Evolutionary conservation across 2,329 filamentous ascomycete species (phyloP), one percentile per base, ranked within the genome.

Genomic region (Verticillium klebahnii): DNA sequence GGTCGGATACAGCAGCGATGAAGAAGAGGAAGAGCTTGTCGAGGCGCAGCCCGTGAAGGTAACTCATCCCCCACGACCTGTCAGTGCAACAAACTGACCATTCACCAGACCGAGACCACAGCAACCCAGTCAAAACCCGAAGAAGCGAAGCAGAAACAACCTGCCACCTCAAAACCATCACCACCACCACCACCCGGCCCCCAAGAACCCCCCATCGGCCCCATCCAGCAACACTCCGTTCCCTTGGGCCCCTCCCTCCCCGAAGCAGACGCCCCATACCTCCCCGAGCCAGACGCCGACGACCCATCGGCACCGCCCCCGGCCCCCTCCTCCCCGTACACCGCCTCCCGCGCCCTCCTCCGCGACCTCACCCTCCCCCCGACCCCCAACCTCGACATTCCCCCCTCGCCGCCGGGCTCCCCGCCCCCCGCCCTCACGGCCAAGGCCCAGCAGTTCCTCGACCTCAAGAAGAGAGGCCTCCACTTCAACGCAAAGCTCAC

Each of bases 401-500:
- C 91, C 0, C 81, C 85, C 11, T 92, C 90, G 4, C 91, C 91
- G 1, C 87, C 89, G 0, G 85, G 85, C 29, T 84, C 85, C 2
- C 85, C 85, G 12, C 76, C 79, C 0, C 71, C 78, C 37, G 67
- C 75, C 52, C 74, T 87, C 14, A 88, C 83, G 58, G 82, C 84
- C 67, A 93, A 92, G 68, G 89, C 94, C 67, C 82, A 86, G 65
- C 85, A 87, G 63, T 94, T 95, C 67, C 82, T 94, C 0, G 81
- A 85, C 56, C 81, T 94, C n/a, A 95, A 95, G 77, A 87, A 85
- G 69, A 85, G 89, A 65, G 88, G 88, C 5, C 81, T 88, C 17
- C 91, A 95, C 74, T 94, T 94, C 80, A 93, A 95, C 72, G 80
- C 86, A 68, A 88, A 89, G 64, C 78, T 95, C 9, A 85, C 89